Evolutionary conservation across 106 monocot genomes (phyloP), one percentile per base, ranked within the genome.

Genomic region (Dioscorea zingiberensis): DNA sequence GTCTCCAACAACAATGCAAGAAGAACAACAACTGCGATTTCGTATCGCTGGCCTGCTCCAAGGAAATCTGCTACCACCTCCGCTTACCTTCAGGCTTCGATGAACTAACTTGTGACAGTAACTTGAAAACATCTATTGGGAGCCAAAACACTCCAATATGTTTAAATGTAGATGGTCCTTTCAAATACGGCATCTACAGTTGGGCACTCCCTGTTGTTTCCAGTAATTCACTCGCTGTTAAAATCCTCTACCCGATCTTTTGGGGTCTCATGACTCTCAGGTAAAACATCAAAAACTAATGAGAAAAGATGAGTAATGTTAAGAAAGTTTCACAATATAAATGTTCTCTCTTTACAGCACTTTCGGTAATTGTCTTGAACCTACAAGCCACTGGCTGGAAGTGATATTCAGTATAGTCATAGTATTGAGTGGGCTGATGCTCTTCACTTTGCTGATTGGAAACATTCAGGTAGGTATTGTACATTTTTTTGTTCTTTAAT

Each of bases 201-300:
- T 53, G 70, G 57, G 94, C 91, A 30, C 87, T 87, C 22, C 87
- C 91, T 56, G 94, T 91, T 32, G 80, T 94, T 48, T 82, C 91
- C 15, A 85, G 85, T 77, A 81, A 71, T 44, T 94, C 94, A 6
- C 72, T 87, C 23, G 78, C 82, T 44, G 85, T 94, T 27, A 94
- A 94, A 58, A 80, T 87, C 23, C 90, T 94, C 19, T 94, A 87
- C 48, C 94, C 94, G 44, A 87, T 94, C 59, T 94, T 87, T 58
- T 94, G 94, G 94, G 94, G 94, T 65, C 83, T 94, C 14, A 87
- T 94, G 87, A 85, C 84, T 25, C 90, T 94, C 67, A 94, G 91
- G 94, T 91, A 77, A n/a, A 6, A 38, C 4, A 38, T 38, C 38
- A 10, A 2, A 38, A 38, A 38, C 38, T 38, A 38, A 38, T 38